Base-by-base conservation (phyloP, 2,329 filamentous ascomycete species). In the Ophiosphaerella herpotricha region DNA sequence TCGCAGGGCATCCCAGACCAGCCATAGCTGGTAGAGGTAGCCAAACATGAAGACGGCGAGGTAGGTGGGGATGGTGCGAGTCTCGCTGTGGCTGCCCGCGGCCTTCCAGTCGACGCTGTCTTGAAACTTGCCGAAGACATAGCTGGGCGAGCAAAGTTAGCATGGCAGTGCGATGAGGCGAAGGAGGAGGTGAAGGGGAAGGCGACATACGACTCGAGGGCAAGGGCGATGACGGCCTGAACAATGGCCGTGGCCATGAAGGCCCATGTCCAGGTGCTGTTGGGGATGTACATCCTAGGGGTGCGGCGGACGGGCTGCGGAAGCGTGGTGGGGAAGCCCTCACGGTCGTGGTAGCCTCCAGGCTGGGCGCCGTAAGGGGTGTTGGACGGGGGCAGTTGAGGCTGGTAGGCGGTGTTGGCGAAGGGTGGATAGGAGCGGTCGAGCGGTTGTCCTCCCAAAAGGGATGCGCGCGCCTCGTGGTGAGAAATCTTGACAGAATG, bases 1-100 rank as follows among this genome's bases (percentile, higher is more conserved):
- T 56, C 91, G 87, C 50, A 99, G 80, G 13, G 93, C 94, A 78
- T 99, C 94, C 82, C 91, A 97, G 11, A 94, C 89, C 45, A 99
- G 80, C 24, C 95, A 78, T 29, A 97, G 78, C 70, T 96, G 87
- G 77, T 97, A 99, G 50, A 99, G 75, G 77, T 96, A 97, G 54
- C 91, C 94, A 73, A 99, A 97, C 73, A 97, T 96, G 79, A 97
- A 96, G 39, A 99, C 85, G 21, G 93, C 91, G 50, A 99, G 81
- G 76, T 97, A 97, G 33, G 93, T 97, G 23, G 94, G 93, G 57
- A 99, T 96, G 0, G 92, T 84, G 72, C 77, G 78, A 41, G 78
- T 75, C 42, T 78, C 75, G 40, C 71, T 77, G 42, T 71, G 66
- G 14, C 64, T 35, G 13, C 14, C 12, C 48, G 75, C 66, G 38